phyloP scores from a whole-genome alignment of 768 basidiomycete genomes.

The Pulveroboletus sp. region DNA sequence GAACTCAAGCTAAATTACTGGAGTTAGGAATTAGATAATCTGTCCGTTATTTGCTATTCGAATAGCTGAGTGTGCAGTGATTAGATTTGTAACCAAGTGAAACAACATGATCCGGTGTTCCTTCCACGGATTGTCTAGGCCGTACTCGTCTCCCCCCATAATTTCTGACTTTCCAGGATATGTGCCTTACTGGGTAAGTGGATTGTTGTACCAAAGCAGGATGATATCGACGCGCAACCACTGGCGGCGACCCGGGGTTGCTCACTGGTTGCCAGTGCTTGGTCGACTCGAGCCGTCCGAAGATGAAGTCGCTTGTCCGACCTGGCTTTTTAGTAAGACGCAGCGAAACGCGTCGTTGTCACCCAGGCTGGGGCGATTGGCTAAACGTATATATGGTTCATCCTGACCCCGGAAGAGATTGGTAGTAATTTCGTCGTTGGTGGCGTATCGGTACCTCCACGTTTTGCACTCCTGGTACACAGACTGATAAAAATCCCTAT shows the following conservation, averaged over 20 bases:
- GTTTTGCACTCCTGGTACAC: slow-evolving; percentile 7
- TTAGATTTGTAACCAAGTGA: slow-evolving; percentile 14
- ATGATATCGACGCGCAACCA: too few relatives aligned
- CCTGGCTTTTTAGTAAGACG: slow-evolving; percentile 7
- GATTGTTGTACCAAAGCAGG: background rate
- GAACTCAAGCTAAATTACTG: slow-evolving; percentile 13
- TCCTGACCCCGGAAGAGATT: slow-evolving; percentile 23
- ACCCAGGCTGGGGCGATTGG: background rate
- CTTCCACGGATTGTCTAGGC: slow-evolving; percentile 5
- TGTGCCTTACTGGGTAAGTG: background rate
- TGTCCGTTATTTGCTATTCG: slow-evolving; percentile 16
- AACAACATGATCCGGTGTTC: background rate
- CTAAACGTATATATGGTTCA: slow-evolving; percentile 6
- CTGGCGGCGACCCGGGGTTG: too few relatives aligned
- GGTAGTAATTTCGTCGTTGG: slow-evolving; percentile 26
- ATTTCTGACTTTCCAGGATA: background rate
- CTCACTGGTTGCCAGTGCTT: too few relatives aligned
- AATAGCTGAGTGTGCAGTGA: background rate
- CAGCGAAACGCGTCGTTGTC: slow-evolving; percentile 4
- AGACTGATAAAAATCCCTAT: slow-evolving; percentile 16
- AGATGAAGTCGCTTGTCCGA: slow-evolving; percentile 4
- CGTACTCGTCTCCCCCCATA: slow-evolving; percentile 2
- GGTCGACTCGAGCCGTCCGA: background rate
- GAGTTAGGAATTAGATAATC: slow-evolving; percentile 27
- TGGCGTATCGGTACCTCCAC: slow-evolving; percentile 33